Base-by-base conservation (phyloP, 2,329 filamentous ascomycete species). In the Berkeleyomyces basicola region DNA sequence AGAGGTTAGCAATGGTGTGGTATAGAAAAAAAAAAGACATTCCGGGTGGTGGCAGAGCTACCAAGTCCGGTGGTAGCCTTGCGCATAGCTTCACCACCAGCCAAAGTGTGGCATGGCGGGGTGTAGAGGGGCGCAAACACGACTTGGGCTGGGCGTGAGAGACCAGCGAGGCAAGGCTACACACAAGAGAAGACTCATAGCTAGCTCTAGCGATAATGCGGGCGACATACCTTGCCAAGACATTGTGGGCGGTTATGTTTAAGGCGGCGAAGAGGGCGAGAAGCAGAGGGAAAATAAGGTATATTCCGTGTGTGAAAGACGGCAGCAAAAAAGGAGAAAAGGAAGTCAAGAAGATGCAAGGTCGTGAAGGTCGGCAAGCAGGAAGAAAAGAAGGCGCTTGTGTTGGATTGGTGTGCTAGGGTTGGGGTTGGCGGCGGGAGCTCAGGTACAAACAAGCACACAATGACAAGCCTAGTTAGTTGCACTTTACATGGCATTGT, bases 171-270 rank as follows among this genome's bases (percentile, higher is more conserved):
- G 49, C 49, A 31, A 11, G 3, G 36, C n/a, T 11, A 36, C 7
- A 37, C 9, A 7, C 51, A n/a, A n/a, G n/a, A 37, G 33, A 40
- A 43, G 14, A 37, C 60, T 47, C 47, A 23, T 36, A 9, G 33
- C 31, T 37, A 60, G n/a, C 33, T 60, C 42, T 7, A 40, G 10
- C 23, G 42, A 47, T 33, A 11, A 36, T 33, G 31, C 40, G n/a
- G 31, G 16, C 31, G 40, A 64, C 70, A 70, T 70, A 88, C 86
- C 82, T 85, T 89, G 85, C 84, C 85, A 87, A 75, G 84, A 87
- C 85, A 88, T 86, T 72, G 69, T 82, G 71, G 37, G 55, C 43
- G 14, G 58, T 46, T 59, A 5, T 64, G 51, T 61, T 44, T 36
- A 58, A 39, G 23, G 33, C 51, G 59, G 44, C 4, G 60, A 65